Evolutionary conservation across 371 early-diverging fungal genomes (phyloP).

Genomic region (Thermomucor indicae-seudaticae): DNA sequence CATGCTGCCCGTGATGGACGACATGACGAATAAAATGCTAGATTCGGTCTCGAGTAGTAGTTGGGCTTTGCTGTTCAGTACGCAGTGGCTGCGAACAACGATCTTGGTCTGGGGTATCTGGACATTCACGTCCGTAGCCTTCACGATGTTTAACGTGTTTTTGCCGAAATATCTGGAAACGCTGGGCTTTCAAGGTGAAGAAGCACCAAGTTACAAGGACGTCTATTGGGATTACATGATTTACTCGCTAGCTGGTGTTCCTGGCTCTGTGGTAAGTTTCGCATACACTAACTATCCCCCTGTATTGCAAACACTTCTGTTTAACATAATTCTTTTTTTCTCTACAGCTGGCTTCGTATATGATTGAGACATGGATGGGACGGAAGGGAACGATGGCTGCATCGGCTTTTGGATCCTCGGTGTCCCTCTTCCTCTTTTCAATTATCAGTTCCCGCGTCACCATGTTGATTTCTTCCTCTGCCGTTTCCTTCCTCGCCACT

Average conservation of each 20-base stretch:
- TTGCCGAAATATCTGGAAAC: slow-evolving; percentile 71
- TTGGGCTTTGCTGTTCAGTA: slow-evolving; percentile 33
- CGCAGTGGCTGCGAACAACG: slow-evolving; percentile 57
- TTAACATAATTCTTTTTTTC: not conserved
- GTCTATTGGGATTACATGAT: slow-evolving; percentile 77
- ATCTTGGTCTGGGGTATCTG: slow-evolving; percentile 76
- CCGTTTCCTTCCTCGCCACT: slow-evolving; percentile 69
- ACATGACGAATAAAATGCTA: not conserved
- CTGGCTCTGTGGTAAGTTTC: slow-evolving; percentile 71
- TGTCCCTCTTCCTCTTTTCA: slow-evolving; percentile 66
- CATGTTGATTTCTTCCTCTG: slow-evolving; percentile 62
- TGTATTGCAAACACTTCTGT: not conserved
- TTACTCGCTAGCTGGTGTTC: slow-evolving; percentile 74
- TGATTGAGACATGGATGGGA: slow-evolving; percentile 76
- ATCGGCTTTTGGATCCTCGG: slow-evolving; percentile 68
- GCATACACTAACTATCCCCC: too few species aligned
- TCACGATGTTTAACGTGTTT: slow-evolving; percentile 86
- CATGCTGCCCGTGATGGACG: not conserved
- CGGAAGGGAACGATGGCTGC: slow-evolving; percentile 80
- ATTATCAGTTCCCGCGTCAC: slow-evolving; percentile 42
- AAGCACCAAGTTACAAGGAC: slow-evolving; percentile 39
- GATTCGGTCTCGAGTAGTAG: not conserved
- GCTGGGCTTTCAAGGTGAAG: slow-evolving; percentile 38
- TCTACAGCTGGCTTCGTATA: slow-evolving; percentile 67
- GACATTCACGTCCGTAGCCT: slow-evolving; percentile 74